Evolutionary conservation across 2,329 filamentous ascomycete species (phyloP), one percentile per base, ranked within the genome.

Genomic region (Amesomyces nigricolor): DNA sequence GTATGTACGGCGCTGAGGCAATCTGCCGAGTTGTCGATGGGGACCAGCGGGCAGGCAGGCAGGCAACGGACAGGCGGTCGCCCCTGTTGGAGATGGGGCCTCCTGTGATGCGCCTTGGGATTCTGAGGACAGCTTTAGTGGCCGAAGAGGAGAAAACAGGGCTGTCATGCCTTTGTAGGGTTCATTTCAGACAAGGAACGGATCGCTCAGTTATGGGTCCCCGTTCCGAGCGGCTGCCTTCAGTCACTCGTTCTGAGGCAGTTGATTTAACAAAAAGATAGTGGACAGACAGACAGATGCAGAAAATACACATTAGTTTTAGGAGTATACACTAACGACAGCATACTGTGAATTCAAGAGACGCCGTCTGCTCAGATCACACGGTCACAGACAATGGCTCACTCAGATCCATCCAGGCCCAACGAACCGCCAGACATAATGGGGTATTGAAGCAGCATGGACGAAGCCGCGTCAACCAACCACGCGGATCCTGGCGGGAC

Each of bases 241-340:
- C 39, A 51, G 51, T 43, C 55, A 54, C 47, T 57, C 55, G n/a
- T 57, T 57, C 29, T 43, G 42, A 42, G 55, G 43, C 38, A 53
- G 51, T 51, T 48, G 29, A 8, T 51, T 50, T 32, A 37, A 13
- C 46, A 30, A 3, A 38, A n/a, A 32, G 17, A 30, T 39, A 44
- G 17, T 29, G 39, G 17, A 47, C 44, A 56, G 39, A 43, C 43
- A 47, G 50, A 19, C 29, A 48, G 16, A 55, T 37, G 35, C 39
- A n/a, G 30, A 47, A 35, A 35, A 13, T 35, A 13, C 26, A 26
- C 42, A 49, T 39, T 45, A 45, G 39, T 49, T 52, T 35, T 35
- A 35, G 6, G 11, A 35, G 32, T 35, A 3, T 35, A 35, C 32
- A 35, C 7, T 7, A 26, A 26, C 22, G 22, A 35, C 32, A 11